Percentiles rank a stretch among this genome's conserved stretches.
Evolutionary conservation across 345 rosid species (phyloP).

Genomic region (Dimocarpus longan): DNA sequence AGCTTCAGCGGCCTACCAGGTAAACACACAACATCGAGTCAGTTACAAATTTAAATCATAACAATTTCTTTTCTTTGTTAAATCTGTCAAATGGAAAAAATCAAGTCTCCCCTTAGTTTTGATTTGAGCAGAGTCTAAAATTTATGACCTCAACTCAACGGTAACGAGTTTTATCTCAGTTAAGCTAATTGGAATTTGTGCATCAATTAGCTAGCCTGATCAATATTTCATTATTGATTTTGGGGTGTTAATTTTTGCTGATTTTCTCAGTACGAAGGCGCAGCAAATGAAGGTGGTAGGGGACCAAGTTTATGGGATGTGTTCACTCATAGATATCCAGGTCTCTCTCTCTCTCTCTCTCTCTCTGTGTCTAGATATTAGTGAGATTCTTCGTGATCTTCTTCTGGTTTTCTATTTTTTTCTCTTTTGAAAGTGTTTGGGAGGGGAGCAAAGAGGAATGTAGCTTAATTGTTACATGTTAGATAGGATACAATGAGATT

Average conservation of each 20-base stretch:
- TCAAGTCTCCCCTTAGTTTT: background rate
- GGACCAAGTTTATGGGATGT: slow-evolving; percentile 48
- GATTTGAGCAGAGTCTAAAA: too few relatives aligned
- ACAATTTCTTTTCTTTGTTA: background rate
- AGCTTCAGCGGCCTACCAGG: slow-evolving; percentile 52
- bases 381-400: background rate
- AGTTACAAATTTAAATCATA: background rate
- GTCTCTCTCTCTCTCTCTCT: slow-evolving; percentile 18
- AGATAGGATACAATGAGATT: background rate
- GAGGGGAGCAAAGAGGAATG: too few relatives aligned
- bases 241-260: slow-evolving; percentile 1
- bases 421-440: background rate
- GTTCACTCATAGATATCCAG: slow-evolving; percentile 46
- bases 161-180: background rate
- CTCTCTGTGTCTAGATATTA: background rate
- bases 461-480: background rate
- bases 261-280: slow-evolving; percentile 47
- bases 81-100: background rate
- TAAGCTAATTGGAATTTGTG: too few relatives aligned
- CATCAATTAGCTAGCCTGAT: background rate
- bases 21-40: background rate
- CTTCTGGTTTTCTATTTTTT: background rate
- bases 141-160: too few relatives aligned
- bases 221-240: background rate
- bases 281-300: slow-evolving; percentile 32